Evolutionary conservation across 305 asterid genomes (phyloP), one percentile per base, ranked within the genome.

Genomic region (Ilex paraguariensis): DNA sequence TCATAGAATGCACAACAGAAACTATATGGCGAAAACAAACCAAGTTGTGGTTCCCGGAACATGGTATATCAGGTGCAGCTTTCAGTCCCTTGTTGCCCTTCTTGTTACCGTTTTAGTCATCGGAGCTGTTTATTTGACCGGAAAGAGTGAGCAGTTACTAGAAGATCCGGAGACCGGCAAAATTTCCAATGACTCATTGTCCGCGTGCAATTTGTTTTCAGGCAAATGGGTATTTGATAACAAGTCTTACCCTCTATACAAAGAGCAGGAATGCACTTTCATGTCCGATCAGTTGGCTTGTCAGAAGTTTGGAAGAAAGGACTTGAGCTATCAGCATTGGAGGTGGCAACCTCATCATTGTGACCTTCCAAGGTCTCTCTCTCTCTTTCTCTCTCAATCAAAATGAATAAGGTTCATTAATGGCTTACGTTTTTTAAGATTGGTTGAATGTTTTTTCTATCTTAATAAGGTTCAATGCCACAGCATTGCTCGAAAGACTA

Each of bases 261-360:
- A 65, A 56, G 98, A 87, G 68, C 75, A 75, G 12, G 81, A 89
- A 31, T 92, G 98, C 71, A 75, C 78, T n/a, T 92, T 85, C 71
- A 84, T 92, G 97, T 81, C 89, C 6, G 97, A 89, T 73, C 90
- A 90, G 54, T 72, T 87, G 74, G 90, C 98, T 16, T 92, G 98
- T 66, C 87, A 71, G 31, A 92, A 87, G 70, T 89, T 80, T 65
- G 97, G 98, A 14, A 77, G 97, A 61, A 69, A 73, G 7, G 87
- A 92, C 60, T 76, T 82, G 75, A 66, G 31, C 30, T 92, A 73
- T 73, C 97, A 84, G 73, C 63, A 87, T 56, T 92, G 95, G 98
- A 78, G 93, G 59, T 92, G 98, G 98, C 98, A 92, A 63, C 98
- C 98, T 63, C 79, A 84, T 66, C 87, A 68, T 0, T 92, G 97